phyloP scores from a whole-genome alignment of 495 filamentous ascomycete genomes.

The Aspergillus panamensis region DNA sequence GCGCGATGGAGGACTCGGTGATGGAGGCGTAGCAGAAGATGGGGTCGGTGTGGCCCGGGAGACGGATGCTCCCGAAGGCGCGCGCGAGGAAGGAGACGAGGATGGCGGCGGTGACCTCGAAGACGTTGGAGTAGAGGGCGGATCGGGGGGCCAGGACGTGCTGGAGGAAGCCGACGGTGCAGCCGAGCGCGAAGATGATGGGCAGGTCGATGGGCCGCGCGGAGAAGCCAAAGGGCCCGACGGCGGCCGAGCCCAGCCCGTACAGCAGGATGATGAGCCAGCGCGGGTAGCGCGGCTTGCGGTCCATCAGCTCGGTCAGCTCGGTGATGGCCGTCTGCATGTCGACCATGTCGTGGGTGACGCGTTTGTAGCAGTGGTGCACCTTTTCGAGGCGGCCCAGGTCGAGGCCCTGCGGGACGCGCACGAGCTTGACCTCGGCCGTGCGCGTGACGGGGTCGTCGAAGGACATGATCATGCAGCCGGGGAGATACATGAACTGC shows the following conservation, averaged over 20 bases:
- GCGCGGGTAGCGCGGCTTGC: constrained; percentile 60
- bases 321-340: constrained; percentile 77
- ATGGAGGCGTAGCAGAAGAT: constrained; percentile 89
- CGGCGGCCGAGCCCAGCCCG: constrained; percentile 70
- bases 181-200: constrained; percentile 79
- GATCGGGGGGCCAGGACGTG: constrained; percentile 74
- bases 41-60: constrained; percentile 50
- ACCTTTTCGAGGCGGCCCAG: constrained; percentile 79
- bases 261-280: constrained; percentile 77
- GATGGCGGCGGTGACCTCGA: constrained; percentile 83
- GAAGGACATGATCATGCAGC: constrained; percentile 94
- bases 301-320: constrained; percentile 64
- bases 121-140: constrained; percentile 78
- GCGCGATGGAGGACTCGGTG: constrained; percentile 83
- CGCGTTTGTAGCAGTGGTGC: constrained; percentile 89
- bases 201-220: constrained; percentile 85
- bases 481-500: constrained; percentile 88
- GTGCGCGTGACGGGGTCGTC: constrained; percentile 88
- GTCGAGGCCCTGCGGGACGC: constrained; percentile 72
- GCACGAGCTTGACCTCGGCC: constrained; percentile 86
- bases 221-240: constrained; percentile 85
- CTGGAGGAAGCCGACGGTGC: constrained; percentile 76
- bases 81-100: constrained; percentile 83
- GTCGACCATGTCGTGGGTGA: constrained; percentile 84
- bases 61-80: constrained; percentile 72